A percentile compares a stretch with the other conserved stretches of the same genome.
phyloP scores from a whole-genome alignment of 768 basidiomycete genomes.

The Termitomyces sp. region DNA sequence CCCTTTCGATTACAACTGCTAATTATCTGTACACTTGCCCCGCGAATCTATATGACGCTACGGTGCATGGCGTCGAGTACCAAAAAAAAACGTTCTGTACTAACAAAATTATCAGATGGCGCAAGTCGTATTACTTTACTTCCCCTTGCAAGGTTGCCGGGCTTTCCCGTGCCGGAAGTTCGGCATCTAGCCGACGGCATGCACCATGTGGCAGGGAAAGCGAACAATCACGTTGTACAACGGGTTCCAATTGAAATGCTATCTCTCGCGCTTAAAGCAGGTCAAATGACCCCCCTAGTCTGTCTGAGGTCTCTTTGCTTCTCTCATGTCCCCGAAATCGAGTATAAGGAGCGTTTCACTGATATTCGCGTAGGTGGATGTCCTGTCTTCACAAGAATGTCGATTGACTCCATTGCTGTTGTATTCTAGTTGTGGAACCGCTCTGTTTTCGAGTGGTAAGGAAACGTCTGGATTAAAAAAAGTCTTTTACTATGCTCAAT shows the following conservation, averaged over 20 bases:
- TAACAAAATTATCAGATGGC: not conserved
- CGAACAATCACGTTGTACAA: not conserved
- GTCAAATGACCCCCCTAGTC: not conserved
- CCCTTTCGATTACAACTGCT: too few relatives aligned
- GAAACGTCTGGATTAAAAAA: not conserved
- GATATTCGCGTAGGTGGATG: not conserved
- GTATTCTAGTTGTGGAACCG: conserved; percentile 65
- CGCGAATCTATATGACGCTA: not conserved
- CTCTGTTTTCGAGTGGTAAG: conserved; percentile 78
- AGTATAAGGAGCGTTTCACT: conserved; percentile 4
- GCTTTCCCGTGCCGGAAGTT: not conserved
- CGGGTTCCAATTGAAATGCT: not conserved
- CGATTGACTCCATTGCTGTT: not conserved
- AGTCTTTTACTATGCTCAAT: too few relatives aligned
- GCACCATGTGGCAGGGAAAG: not conserved
- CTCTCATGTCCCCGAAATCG: conserved; percentile 2
- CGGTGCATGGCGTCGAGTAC: too few relatives aligned
- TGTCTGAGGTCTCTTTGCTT: not conserved
- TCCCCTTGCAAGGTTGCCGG: not conserved
- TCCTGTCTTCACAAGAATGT: not conserved
- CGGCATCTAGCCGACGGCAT: not conserved
- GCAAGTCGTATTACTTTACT: not conserved
- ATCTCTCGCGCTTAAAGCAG: not conserved
- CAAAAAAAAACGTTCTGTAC: too few relatives aligned
- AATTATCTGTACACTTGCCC: not conserved